These are phyloP conservation scores for Eucalyptus sp. DNA, from an alignment of 345 rosid genomes.

Conservation along the genomic window DNA sequence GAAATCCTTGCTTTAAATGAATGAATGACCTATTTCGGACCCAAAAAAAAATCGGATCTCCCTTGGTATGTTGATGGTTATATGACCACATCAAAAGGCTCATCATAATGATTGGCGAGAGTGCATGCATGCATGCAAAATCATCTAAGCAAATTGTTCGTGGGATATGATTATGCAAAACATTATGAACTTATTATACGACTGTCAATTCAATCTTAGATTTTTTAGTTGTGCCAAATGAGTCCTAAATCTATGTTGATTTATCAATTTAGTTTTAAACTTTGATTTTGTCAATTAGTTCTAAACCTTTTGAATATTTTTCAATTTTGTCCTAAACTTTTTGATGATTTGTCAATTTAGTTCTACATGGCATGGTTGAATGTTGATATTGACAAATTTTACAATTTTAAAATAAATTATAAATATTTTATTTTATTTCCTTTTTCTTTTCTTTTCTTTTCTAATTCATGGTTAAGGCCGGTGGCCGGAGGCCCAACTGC, in stretches of 20 bases:
- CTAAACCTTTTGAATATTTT: too few relatives aligned
- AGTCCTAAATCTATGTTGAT: rapidly evolving
- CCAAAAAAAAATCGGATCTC: background rate
- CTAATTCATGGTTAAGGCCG: background rate
- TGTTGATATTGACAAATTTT: rapidly evolving
- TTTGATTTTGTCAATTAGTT: too few relatives aligned
- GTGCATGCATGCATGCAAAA: background rate
- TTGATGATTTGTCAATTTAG: rapidly evolving
- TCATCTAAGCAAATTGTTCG: background rate
- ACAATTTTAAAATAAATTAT: background rate
- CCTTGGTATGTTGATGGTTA: background rate
- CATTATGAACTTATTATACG: rapidly evolving
- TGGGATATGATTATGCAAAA: background rate
- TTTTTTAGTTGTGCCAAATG: too few relatives aligned
- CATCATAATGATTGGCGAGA: background rate
- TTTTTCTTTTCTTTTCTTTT: too few relatives aligned
- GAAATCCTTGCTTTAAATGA: background rate
- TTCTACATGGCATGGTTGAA: background rate
- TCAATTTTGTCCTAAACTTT: too few relatives aligned
- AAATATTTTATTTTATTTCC: too few relatives aligned
- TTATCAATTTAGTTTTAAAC: too few relatives aligned
- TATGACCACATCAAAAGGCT: background rate
- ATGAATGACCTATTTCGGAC: too few relatives aligned
- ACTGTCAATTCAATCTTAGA: rapidly evolving
- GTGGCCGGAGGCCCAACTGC: background rate